phyloP scores from a whole-genome alignment of 2,329 filamentous ascomycete genomes.

The Aspergillus cejpii region DNA sequence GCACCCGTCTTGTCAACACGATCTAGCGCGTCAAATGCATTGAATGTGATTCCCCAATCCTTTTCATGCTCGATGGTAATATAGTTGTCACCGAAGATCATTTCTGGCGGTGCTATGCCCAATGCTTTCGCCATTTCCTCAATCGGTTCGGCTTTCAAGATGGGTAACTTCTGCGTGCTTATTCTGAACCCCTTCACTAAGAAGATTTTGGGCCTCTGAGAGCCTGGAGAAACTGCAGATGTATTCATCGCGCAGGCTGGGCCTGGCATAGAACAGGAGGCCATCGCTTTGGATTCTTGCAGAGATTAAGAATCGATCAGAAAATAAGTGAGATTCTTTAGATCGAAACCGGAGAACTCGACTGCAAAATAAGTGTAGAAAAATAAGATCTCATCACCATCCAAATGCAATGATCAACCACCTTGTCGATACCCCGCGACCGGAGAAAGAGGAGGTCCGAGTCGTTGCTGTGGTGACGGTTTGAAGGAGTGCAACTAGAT shows the following conservation, averaged over 20 bases:
- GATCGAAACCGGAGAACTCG: neutral
- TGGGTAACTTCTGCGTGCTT: conserved; percentile 81
- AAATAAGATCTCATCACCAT: neutral
- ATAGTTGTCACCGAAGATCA: conserved; percentile 98
- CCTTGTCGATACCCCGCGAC: conserved; percentile 22
- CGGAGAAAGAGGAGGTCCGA: conserved; percentile 32
- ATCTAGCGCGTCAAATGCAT: conserved; percentile 80
- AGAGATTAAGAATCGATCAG: neutral
- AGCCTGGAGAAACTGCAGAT: conserved; percentile 48
- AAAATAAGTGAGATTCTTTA: neutral
- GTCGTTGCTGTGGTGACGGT: conserved; percentile 24
- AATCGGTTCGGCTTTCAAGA: conserved; percentile 85
- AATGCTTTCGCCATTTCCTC: conserved; percentile 73
- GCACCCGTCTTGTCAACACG: conserved; percentile 87
- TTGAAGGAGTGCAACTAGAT: conserved; percentile 5
- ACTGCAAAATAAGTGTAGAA: neutral
- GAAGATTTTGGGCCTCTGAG: conserved; percentile 49
- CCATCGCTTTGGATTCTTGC: neutral
- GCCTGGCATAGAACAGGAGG: neutral
- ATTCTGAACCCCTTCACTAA: conserved; percentile 64
- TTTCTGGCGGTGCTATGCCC: conserved; percentile 85
- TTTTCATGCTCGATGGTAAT: conserved; percentile 66
- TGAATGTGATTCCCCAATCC: conserved; percentile 76
- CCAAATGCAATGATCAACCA: neutral
- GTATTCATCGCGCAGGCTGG: conserved; percentile 37